phyloP scores from a whole-genome alignment of 2,329 filamentous ascomycete genomes.

The Aureobasidium uvarum region DNA sequence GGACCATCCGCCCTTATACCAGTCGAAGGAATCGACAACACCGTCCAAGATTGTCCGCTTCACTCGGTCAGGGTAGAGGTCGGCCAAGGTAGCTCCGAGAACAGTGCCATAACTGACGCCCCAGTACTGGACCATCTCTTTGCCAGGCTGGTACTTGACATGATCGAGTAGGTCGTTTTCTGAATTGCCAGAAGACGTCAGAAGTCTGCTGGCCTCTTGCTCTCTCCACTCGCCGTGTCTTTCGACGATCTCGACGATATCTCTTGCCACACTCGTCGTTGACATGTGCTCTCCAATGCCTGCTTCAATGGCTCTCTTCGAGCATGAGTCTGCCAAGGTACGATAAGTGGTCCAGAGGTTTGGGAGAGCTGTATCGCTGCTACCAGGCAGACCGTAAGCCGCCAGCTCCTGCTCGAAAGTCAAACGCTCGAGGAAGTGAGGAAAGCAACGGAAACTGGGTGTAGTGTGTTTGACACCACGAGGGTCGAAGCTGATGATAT shows the following conservation, averaged over 20 bases:
- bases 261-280: constrained; percentile 48
- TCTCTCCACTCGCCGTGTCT: constrained; percentile 40
- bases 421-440: constrained; percentile 31
- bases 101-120: constrained; percentile 49
- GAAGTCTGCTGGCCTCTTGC: constrained; percentile 33
- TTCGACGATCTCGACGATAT: constrained; percentile 51
- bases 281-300: constrained; percentile 44
- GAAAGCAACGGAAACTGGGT: constrained; percentile 39
- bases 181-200: not conserved
- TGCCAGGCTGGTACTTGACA: constrained; percentile 35
- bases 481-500: constrained; percentile 47
- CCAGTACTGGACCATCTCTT: constrained; percentile 43
- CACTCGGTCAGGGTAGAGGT: constrained; percentile 47
- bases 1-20: constrained; percentile 52
- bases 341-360: constrained; percentile 42
- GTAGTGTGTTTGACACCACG: constrained; percentile 42
- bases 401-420: constrained; percentile 38
- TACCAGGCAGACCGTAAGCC: constrained; percentile 41
- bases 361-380: constrained; percentile 42
- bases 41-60: constrained; percentile 46
- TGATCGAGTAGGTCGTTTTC: constrained; percentile 30
- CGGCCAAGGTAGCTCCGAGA: constrained; percentile 49
- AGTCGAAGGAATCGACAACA: constrained; percentile 46
- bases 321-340: constrained; percentile 37
- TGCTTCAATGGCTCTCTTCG: constrained; percentile 26